Base-by-base conservation (phyloP, 768 basidiomycete genomes). In the Antrodiella citrinella region DNA sequence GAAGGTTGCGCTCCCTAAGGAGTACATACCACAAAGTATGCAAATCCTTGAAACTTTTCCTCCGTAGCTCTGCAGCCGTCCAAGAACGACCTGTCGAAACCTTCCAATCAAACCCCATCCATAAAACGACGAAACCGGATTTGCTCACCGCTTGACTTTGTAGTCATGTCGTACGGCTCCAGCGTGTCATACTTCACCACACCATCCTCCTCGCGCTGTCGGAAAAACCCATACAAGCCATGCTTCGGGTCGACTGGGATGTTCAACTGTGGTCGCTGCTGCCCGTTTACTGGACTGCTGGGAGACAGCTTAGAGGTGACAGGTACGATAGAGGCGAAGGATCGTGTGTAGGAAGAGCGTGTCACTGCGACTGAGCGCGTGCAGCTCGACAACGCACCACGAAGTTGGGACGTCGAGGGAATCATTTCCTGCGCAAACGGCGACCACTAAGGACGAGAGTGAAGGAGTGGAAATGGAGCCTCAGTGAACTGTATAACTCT, bases 21-120 rank as follows among this genome's bases (percentile, higher is more conserved):
- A 91, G 70, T 44, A 97, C 75, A 64, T 95, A 97, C 95, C 96
- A 99, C 30, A 99, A 74, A 7, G 83, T 87, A 66, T 99, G 96
- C 54, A 99, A 70, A 62, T 98, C 94, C 52, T 80, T 78, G 72
- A 98, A 98, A 55, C 82, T 88, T 68, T 97, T 97, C 48, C 84
- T 72, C 30, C 96, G 77, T 43, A 99, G 75, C 61, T 98, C 96
- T 9, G 79, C 73, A 4, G 92, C 84, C 48, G 70, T 76, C 94
- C 94, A 98, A 21, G 88, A 72, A 47, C 95, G 81, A 38, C 93
- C 95, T 94, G 60, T n/a, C 63, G 43, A 45, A 64, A 70, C 67
- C 23, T 62, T n/a, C n/a, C n/a, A n/a, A n/a, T n/a, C n/a, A n/a
- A n/a, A n/a, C n/a, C n/a, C n/a, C n/a, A n/a, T n/a, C n/a, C n/a